phyloP scores from a whole-genome alignment of 768 basidiomycete species.

The Lactarius pseudohatsudake region DNA sequence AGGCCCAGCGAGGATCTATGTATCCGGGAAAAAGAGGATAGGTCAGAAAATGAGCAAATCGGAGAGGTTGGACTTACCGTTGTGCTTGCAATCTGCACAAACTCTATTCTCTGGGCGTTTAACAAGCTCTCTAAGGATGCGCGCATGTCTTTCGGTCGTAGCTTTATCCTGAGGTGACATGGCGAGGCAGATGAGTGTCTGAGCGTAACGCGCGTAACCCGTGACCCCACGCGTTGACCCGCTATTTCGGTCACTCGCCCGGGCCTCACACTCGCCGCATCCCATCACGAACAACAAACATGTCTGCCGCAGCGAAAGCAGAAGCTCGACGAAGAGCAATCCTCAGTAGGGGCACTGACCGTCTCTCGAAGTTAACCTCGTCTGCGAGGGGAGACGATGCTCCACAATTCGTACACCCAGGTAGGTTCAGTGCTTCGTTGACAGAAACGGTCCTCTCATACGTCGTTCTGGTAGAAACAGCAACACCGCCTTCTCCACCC shows the following conservation, averaged over 20 bases:
- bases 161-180: constrained; percentile 74
- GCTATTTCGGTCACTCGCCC: too few relatives aligned
- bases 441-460: background rate
- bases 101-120: constrained; percentile 89
- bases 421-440: constrained; percentile 37
- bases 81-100: constrained; percentile 96
- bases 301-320: constrained; percentile 60
- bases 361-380: constrained; percentile 76
- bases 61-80: constrained; percentile 58
- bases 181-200: constrained; percentile 24
- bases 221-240: constrained; percentile 2
- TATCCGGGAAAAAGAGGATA: background rate
- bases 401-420: constrained; percentile 52
- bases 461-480: constrained; percentile 38
- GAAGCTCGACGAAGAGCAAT: constrained; percentile 80
- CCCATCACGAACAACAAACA: constrained; percentile 16
- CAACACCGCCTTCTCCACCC: constrained; percentile 38
- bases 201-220: background rate
- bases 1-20: constrained; percentile 95
- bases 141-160: constrained; percentile 76
- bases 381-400: constrained; percentile 71
- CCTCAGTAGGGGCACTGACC: constrained; percentile 65
- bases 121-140: constrained; percentile 80
- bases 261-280: too few relatives aligned
- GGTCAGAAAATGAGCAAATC: background rate